phyloP scores from a whole-genome alignment of 176 grass and related monocot genomes.

The Canna indica region DNA sequence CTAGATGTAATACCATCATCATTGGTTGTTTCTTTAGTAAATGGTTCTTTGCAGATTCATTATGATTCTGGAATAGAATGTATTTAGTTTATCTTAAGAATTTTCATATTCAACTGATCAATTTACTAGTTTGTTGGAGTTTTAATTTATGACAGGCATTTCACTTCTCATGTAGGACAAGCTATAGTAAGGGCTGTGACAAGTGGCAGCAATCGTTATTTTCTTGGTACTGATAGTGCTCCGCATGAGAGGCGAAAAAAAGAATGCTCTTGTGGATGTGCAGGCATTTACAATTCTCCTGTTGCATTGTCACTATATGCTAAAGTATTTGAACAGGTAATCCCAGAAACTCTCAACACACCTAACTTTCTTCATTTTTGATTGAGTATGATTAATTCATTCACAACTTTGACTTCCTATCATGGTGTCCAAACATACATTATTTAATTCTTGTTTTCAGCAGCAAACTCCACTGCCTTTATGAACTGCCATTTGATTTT shows the following conservation, averaged over 20 bases:
- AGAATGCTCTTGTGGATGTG: slow-evolving; percentile 91
- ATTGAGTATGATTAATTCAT: too few relatives aligned
- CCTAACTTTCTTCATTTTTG: not conserved
- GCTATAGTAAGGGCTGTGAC: slow-evolving; percentile 84
- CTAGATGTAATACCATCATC: not conserved
- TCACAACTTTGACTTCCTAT: too few relatives aligned
- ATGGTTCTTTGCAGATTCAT: not conserved
- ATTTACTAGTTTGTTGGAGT: not conserved
- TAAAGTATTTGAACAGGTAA: slow-evolving; percentile 93
- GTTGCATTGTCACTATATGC: slow-evolving; percentile 81
- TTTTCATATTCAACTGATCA: not conserved
- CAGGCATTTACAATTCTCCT: slow-evolving; percentile 84
- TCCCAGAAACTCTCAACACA: not conserved
- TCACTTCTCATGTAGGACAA: slow-evolving; percentile 33
- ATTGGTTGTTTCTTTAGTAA: not conserved
- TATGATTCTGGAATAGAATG: not conserved
- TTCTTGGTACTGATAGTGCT: slow-evolving; percentile 87
- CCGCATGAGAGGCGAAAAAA: slow-evolving; percentile 17
- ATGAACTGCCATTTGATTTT: too few relatives aligned
- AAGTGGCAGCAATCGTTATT: slow-evolving; percentile 71
- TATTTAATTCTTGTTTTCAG: too few relatives aligned
- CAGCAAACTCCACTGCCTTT: too few relatives aligned
- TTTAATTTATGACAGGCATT: not conserved
- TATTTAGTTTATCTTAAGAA: not conserved
- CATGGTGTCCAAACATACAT: too few relatives aligned